Evolutionary conservation across 1,284 basidiomycete genomes (phyloP), one percentile per base, ranked within the genome.

Genomic region (Leccinum huronense): DNA sequence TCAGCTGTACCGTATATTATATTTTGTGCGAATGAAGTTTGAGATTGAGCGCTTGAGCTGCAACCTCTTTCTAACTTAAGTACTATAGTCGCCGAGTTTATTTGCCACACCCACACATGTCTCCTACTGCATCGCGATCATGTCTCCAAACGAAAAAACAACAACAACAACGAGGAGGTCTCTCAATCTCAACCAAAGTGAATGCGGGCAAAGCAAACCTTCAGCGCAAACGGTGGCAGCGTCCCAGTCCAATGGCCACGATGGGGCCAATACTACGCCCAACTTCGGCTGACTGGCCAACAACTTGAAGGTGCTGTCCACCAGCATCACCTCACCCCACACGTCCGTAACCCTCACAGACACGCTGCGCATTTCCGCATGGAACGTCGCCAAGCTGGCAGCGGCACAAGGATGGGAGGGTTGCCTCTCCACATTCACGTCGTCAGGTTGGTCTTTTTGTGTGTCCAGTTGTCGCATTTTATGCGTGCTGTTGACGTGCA

Each of bases 361-460:
- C 8, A 79, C 84, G 5, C 66, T 86, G 40, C 81, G 90, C n/a
- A 78, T 93, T 40, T 83, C 83, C 19, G 76, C 88, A 8, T 93
- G 90, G 90, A 93, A 93, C 72, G 83, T 93, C 10, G 89, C 86
- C 68, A 86, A 90, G 7, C 77, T 90, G 53, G 85, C 85, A 56
- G 83, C 89, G 1, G 84, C 85, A 64, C 82, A 85, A 69, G 91
- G 87, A 77, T 93, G 93, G 83, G 90, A 23, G 56, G 42, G 42
- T 45, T 16, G 16, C n/a, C n/a, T 45, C 42, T 45, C 42, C 42
- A 19, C 16, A 19, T 45, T 45, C n/a, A n/a, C 53, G 54, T 31
- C 10, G 36, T 34, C 34, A 34, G 34, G 34, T 34, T 11, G 34
- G 34, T 34, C 34, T 34, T 34, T 11, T 34, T 10, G 89, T 93